A percentile compares a stretch with the other conserved stretches of the same genome.
phyloP scores from a whole-genome alignment of 495 filamentous ascomycete genomes.

The Gamarada debralockiae region DNA sequence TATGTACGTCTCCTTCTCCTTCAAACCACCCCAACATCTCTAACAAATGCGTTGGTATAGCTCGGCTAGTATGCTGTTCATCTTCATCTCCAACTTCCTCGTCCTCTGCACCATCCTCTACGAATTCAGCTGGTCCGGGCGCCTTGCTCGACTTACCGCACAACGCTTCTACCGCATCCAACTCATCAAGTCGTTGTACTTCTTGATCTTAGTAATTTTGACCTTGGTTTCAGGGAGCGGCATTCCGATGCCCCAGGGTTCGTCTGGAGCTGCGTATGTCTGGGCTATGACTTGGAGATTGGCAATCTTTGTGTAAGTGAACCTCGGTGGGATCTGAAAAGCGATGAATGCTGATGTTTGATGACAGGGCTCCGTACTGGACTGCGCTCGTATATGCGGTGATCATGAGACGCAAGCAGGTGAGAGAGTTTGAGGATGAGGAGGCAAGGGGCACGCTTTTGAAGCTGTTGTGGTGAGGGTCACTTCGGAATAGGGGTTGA shows the following conservation, averaged over 20 bases:
- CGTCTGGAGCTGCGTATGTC: neutral
- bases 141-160: neutral
- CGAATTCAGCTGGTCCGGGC: no score
- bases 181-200: neutral
- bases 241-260: neutral
- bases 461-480: no score
- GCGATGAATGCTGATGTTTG: neutral
- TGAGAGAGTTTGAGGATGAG: no score
- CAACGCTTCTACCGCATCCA: neutral
- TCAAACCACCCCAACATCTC: no score
- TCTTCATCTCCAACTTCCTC: neutral
- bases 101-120: neutral
- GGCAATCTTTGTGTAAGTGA: slow-evolving; percentile 1
- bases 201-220: neutral
- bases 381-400: no score
- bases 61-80: neutral
- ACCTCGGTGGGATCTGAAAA: no score
- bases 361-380: neutral
- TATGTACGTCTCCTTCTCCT: no score
- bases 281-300: neutral
- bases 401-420: no score
- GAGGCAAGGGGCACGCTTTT: no score
- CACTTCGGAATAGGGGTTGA: no score
- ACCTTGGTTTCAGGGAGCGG: neutral
- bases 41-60: no score